Base-by-base conservation (phyloP, 306 rosid species). In the Trifolium repens region DNA sequence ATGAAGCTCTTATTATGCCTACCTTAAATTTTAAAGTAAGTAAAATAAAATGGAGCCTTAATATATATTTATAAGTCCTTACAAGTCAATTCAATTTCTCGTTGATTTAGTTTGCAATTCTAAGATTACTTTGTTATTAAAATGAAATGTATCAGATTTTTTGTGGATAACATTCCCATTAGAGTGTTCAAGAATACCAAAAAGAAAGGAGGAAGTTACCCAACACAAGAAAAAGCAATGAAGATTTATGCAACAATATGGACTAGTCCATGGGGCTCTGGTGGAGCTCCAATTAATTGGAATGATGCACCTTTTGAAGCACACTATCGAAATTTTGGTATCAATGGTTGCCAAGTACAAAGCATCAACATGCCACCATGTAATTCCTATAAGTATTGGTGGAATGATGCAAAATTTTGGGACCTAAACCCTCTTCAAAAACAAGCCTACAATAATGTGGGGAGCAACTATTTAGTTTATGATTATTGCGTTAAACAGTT, bases 241-340 rank as follows among this genome's bases (percentile, higher is more conserved):
- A 50, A 22, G 0, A 27, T 84, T 22, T 14, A 32, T 2, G 81
- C 72, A 16, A 67, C 79, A 4, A 60, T 80, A 54, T 80, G 87
- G 87, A 67, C 43, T 24, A 43, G 27, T 5, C 0, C 74, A 40
- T 84, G 84, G 87, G 73, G 65, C 2, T 43, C 73, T 37, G 0
- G 0, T 43, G 84, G 81, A 35, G 24, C 0, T 5, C 24, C 35
- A 5, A 54, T 62, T 44, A 39, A 79, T 24, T 84, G 84, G 82
- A 70, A 5, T 2, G 50, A 35, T 0, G 80, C 37, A 60, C 79
- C 87, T 1, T 84, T 80, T 12, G 16, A 72, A 78, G 82, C 79
- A 4, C 8, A 55, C 34, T 80, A 50, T 43, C 16, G 58, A n/a
- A 79, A 79, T 24, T 72, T 76, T 67, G 70, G 34, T 1, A 39